A percentile compares a stretch with the other conserved stretches of the same genome.
Conservation (phyloP, 2,329 filamentous ascomycete species). For the Harringtonia aguacate region DNA sequence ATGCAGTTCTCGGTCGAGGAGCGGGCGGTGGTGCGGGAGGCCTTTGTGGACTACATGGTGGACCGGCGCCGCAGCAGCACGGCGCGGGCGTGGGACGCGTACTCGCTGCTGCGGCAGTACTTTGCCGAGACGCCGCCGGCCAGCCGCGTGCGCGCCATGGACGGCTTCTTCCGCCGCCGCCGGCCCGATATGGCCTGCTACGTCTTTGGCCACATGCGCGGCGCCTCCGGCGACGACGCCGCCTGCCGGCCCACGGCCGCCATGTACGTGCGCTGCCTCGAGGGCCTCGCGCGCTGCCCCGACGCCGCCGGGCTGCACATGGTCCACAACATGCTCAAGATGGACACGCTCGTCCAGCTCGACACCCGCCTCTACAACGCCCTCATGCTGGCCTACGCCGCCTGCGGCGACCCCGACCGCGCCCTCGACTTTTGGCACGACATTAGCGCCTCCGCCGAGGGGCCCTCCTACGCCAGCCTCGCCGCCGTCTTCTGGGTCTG, state of each 20-base stretch:
- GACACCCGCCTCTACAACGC: conserved; percentile 71
- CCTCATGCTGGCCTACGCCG: conserved; percentile 76
- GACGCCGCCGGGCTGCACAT: conserved; percentile 52
- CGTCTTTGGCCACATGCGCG: conserved; percentile 91
- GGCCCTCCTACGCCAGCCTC: conserved; percentile 72
- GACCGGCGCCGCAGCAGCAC: conserved; percentile 48
- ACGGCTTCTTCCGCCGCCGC: conserved; percentile 63
- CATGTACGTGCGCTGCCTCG: conserved; percentile 69
- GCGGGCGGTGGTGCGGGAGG: conserved; percentile 53
- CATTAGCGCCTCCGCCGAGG: conserved; percentile 74
- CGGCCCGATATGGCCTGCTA: conserved; percentile 77
- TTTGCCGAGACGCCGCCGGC: conserved; percentile 56
- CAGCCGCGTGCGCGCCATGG: conserved; percentile 64
- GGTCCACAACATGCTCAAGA: conserved; percentile 88
- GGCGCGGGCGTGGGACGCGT: conserved; percentile 52
- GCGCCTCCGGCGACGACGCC: conserved; percentile 52
- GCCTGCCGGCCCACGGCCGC: conserved; percentile 56
- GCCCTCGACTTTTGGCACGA: conserved; percentile 76
- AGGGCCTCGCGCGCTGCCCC: conserved; percentile 51
- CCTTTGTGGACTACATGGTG: conserved; percentile 57
- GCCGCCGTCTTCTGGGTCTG: conserved; percentile 73
- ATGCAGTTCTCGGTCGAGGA: conserved; percentile 61
- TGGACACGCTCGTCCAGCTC: conserved; percentile 71
- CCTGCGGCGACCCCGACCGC: conserved; percentile 52
- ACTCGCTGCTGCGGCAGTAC: conserved; percentile 54